Base-by-base conservation (phyloP, 1,284 basidiomycete species). In the Amylostereum areolatum region DNA sequence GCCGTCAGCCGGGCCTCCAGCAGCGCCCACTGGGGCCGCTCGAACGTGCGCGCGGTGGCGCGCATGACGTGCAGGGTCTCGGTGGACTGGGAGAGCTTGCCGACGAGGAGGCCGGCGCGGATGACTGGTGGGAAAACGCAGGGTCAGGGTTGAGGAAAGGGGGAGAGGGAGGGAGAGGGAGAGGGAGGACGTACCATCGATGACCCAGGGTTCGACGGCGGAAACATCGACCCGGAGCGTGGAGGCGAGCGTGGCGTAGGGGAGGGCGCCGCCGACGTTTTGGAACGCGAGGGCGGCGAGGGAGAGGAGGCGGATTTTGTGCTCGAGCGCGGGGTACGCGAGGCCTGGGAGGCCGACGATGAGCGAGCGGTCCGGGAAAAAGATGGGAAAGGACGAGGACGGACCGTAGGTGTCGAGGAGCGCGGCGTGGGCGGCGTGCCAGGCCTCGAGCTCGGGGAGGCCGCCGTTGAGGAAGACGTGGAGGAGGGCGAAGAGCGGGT, bases 121-220 rank as follows among this genome's bases (percentile, higher is more conserved):
- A 97, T 94, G 49, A 89, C 93, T 95, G 55, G 18, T 44, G 48
- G 24, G 37, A 18, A 55, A 45, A 46, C 33, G 30, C 48, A 11
- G 49, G 43, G 27, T 49, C 45, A 42, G 35, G 31, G 11, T 33
- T 7, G n/a, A 7, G 2, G 29, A 10, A 12, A 11, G 10, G 28
- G n/a, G 18, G 6, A 50, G 12, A 34, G 33, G 28, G 27, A 44
- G 34, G 29, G 8, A 45, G 49, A 28, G 27, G 18, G 24, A 45
- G 43, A 42, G 28, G 43, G 52, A 51, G 31, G 18, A 62, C 74
- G 50, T 63, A 93, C 92, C 88, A 66, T 96, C 92, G 59, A 96
- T 96, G 45, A 88, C 85, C 92, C 91, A 96, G 60, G 81, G 83
- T 66, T 97, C 94, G 29, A 97, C 91, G 51, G 92, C 76, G 30